Evolutionary conservation across 208 protist species (phyloP).

Genomic region (Wallacemonas sp.): DNA sequence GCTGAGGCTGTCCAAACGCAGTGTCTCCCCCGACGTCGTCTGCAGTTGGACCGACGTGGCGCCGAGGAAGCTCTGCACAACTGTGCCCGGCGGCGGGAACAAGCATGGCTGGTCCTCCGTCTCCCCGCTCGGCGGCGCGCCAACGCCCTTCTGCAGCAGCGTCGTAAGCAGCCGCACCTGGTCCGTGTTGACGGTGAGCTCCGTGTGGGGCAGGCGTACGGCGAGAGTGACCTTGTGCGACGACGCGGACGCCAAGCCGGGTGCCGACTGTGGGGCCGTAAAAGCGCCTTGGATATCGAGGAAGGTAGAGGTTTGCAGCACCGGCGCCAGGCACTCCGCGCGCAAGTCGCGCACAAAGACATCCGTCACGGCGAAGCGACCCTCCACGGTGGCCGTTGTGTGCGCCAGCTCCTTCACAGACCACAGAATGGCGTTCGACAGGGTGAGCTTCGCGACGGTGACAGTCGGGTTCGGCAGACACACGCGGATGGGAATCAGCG

Average conservation of each 20-base stretch:
- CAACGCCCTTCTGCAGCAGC: not conserved
- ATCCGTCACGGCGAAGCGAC: conserved; percentile 52
- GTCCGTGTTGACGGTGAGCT: conserved; percentile 4
- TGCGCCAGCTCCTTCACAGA: conserved; percentile 36
- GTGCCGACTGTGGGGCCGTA: conserved; percentile 21
- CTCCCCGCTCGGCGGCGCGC: not conserved
- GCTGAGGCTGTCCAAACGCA: not conserved
- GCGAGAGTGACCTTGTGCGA: conserved; percentile 16
- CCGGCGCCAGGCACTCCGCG: conserved; percentile 30
- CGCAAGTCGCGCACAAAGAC: conserved; percentile 51
- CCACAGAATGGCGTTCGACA: conserved; percentile 54
- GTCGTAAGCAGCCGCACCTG: conserved; percentile 5
- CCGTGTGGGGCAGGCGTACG: conserved; percentile 8
- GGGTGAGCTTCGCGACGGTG: conserved; percentile 38
- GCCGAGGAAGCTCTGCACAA: conserved; percentile 5
- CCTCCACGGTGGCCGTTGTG: conserved; percentile 41
- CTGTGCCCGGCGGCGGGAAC: conserved; percentile 6
- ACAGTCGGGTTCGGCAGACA: conserved; percentile 32
- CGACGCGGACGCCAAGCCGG: conserved; percentile 20
- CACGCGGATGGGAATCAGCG: conserved; percentile 50
- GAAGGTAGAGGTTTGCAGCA: conserved; percentile 43
- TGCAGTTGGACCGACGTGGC: conserved; percentile 1
- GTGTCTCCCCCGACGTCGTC: not conserved
- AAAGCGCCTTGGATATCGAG: conserved; percentile 30
- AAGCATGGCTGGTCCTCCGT: not conserved